Conservation (phyloP, 78 protist genomes). For the Carpediemonas membranifera region DNA sequence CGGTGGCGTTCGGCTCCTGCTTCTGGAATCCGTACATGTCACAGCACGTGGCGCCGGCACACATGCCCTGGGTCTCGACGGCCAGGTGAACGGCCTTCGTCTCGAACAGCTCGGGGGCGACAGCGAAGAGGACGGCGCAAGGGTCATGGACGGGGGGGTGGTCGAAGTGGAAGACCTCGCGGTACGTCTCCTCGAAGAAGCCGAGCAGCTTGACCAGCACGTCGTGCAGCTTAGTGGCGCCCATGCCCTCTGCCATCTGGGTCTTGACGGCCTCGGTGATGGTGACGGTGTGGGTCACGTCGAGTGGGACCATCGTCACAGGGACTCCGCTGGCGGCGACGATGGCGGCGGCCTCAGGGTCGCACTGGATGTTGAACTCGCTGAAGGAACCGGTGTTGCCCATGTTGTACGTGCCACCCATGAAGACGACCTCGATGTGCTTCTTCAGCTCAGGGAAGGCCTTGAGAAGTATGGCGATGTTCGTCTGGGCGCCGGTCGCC, state of each 20-base stretch:
- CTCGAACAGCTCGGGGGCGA: slow-evolving; percentile 52
- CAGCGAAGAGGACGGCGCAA: slow-evolving; percentile 54
- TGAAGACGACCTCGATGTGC: slow-evolving; percentile 33
- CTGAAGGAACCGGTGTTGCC: slow-evolving; percentile 68
- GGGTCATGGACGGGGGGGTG: slow-evolving; percentile 77
- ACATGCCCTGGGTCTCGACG: slow-evolving; percentile 26
- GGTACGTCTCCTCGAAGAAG: slow-evolving; percentile 54
- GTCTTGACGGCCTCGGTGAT: slow-evolving; percentile 7
- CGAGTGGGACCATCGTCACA: slow-evolving; percentile 71
- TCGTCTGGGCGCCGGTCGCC: slow-evolving; percentile 65
- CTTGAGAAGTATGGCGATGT: slow-evolving; percentile 52
- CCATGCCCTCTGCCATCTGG: slow-evolving; percentile 26
- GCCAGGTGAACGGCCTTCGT: slow-evolving; percentile 50
- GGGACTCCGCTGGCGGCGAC: slow-evolving; percentile 51
- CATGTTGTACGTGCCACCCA: slow-evolving; percentile 61
- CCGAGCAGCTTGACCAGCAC: slow-evolving; percentile 37
- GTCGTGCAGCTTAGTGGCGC: slow-evolving; percentile 21
- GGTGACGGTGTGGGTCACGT: slow-evolving; percentile 49
- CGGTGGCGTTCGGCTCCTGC: slow-evolving; percentile 6
- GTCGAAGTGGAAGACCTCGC: slow-evolving; percentile 24
- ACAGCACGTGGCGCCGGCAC: neutral
- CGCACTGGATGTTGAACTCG: slow-evolving; percentile 57
- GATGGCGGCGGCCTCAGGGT: slow-evolving; percentile 66
- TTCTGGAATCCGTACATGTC: neutral
- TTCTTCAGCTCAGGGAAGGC: slow-evolving; percentile 46